Conservation (phyloP, 1,139 yeast species). For the Yamadazyma jaroonii region DNA sequence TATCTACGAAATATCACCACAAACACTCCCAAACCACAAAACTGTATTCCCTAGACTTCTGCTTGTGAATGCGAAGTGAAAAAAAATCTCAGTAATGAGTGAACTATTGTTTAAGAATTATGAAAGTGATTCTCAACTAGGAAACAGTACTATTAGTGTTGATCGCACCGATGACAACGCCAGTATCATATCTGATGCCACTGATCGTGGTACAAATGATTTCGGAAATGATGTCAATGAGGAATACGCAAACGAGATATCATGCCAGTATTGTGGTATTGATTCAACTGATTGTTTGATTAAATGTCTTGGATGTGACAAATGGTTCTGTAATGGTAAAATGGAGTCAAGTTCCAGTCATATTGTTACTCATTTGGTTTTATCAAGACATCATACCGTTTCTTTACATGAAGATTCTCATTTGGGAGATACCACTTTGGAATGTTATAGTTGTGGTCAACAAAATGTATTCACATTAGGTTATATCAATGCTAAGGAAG, state of each 20-base stretch:
- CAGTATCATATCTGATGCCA: background rate
- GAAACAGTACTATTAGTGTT: background rate
- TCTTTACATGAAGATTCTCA: slow-evolving; percentile 78
- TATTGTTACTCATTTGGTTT: slow-evolving; percentile 80
- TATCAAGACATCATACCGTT: slow-evolving; percentile 75
- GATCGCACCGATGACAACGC: background rate
- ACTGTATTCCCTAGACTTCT: background rate
- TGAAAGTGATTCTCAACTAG: slow-evolving; percentile 8
- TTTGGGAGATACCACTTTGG: slow-evolving; percentile 79
- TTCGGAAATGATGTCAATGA: background rate
- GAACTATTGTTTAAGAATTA: slow-evolving; percentile 22
- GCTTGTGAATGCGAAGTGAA: background rate
- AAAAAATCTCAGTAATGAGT: slow-evolving; percentile 17
- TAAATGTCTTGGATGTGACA: slow-evolving; percentile 72
- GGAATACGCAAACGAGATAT: background rate
- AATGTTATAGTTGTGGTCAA: slow-evolving; percentile 89
- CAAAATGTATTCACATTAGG: slow-evolving; percentile 81
- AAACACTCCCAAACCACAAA: background rate
- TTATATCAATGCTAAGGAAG: slow-evolving; percentile 83
- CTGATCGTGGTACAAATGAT: background rate
- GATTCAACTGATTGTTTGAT: slow-evolving; percentile 65
- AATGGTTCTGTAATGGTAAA: slow-evolving; percentile 91
- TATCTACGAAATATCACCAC: no score
- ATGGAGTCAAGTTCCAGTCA: slow-evolving; percentile 68
- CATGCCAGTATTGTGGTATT: slow-evolving; percentile 76